phyloP scores from a whole-genome alignment of 164 flowering plant genomes.

The Vitis cinerea region DNA sequence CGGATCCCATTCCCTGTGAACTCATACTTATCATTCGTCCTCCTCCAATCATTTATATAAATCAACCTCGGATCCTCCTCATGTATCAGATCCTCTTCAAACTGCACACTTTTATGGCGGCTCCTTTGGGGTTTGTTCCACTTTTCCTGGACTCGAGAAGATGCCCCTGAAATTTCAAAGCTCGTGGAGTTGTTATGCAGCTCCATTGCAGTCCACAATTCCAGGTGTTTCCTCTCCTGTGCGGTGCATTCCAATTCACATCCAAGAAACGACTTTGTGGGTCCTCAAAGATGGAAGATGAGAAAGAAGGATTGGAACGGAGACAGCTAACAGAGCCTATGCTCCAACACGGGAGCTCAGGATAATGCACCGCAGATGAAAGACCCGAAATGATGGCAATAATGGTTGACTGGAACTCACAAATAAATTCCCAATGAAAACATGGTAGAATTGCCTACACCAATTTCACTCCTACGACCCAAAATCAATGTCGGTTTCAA shows the following conservation, averaged over 20 bases:
- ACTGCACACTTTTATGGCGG: slow-evolving; percentile 54
- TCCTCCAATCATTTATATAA: slow-evolving; percentile 72
- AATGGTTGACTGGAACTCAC: slow-evolving; percentile 60
- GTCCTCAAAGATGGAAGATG: slow-evolving; percentile 37
- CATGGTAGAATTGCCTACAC: slow-evolving; percentile 30
- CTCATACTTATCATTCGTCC: slow-evolving; percentile 79
- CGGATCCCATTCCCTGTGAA: slow-evolving; percentile 85
- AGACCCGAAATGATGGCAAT: slow-evolving; percentile 33
- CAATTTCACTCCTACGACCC: slow-evolving; percentile 3
- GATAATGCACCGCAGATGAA: slow-evolving; percentile 19
- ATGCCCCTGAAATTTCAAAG: slow-evolving; percentile 48
- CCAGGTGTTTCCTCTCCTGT: slow-evolving; percentile 34
- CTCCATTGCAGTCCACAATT: slow-evolving; percentile 74
- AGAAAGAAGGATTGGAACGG: slow-evolving; percentile 27
- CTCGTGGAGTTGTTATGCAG: slow-evolving; percentile 28
- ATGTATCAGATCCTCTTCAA: slow-evolving; percentile 42
- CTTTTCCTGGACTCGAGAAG: slow-evolving; percentile 45
- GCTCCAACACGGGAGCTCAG: slow-evolving; percentile 7
- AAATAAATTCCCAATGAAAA: slow-evolving; percentile 33
- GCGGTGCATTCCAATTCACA: slow-evolving; percentile 48
- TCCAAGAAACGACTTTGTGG: slow-evolving; percentile 17
- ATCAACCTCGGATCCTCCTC: slow-evolving; percentile 63
- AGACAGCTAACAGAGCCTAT: slow-evolving; percentile 33
- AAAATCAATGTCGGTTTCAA: neutral
- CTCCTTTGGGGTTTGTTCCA: slow-evolving; percentile 42